Evolutionary conservation across 2,329 filamentous ascomycete genomes (phyloP), one percentile per base, ranked within the genome.

Genomic region (Colletotrichum graminicola): DNA sequence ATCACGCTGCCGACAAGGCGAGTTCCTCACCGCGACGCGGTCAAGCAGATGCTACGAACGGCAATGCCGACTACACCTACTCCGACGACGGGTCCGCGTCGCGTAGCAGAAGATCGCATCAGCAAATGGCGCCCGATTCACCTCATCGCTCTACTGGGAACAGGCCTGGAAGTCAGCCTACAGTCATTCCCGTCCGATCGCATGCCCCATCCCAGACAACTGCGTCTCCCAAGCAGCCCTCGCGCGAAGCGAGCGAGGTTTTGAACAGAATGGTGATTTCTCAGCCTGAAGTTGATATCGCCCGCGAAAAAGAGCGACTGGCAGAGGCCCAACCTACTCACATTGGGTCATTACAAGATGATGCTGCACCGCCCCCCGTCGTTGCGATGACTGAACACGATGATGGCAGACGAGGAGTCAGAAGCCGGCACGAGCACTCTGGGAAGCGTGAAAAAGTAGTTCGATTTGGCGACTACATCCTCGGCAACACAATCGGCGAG

Each of bases 401-500:
- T 18, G 86, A 89, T 39, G 78, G 83, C 60, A 83, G 86, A 41
- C 85, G 86, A 16, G 83, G 84, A 43, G 81, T 81, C 11, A 84
- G 89, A 66, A 90, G 88, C 73, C 83, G 90, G 45, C 89, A 91
- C 73, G 89, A 92, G 73, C 88, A 91, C 77, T 82, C 83, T 66
- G 67, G 67, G 0, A 87, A 86, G 74, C 79, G 83, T 47, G 86
- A 91, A 76, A 97, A 97, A 84, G 67, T 71, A 3, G 94, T 92
- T 52, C 95, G 94, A 75, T 98, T 99, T 79, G 95, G 95, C 72
- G 94, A 98, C 74, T 99, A 98, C 81, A 94, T 97, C 72, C 88
- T 99, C 4, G 96, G 96, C 45, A 95, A 97, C 80, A 98, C 95
- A 2, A 92, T 99, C 61, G 96, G 96, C 61, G 96, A 99, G 84